A percentile compares a stretch with the other conserved stretches of the same genome.
Evolutionary conservation across 805 yeast species (phyloP).

Genomic region (Lachancea quebecensis): DNA sequence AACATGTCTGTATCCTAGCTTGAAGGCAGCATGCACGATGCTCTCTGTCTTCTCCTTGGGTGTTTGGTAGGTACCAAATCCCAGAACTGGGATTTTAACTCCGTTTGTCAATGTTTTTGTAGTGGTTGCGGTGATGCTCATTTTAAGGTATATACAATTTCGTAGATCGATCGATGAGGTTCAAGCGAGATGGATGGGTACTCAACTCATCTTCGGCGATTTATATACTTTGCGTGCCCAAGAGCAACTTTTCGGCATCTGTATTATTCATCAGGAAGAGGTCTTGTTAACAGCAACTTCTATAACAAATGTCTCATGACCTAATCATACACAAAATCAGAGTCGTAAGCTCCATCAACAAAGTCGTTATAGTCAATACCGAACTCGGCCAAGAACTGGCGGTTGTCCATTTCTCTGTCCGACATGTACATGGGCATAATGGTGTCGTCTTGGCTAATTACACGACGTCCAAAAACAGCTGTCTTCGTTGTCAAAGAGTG

Average conservation of each 20-base stretch:
- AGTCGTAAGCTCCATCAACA: slow-evolving; percentile 6
- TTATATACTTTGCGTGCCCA: too few species aligned
- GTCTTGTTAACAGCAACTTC: too few species aligned
- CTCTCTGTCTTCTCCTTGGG: slow-evolving; percentile 52
- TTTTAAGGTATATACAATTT: background rate
- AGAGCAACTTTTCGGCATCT: too few species aligned
- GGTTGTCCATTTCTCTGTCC: slow-evolving; percentile 7
- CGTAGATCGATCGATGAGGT: background rate
- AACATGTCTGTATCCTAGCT: slow-evolving; percentile 73
- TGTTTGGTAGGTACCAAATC: slow-evolving; percentile 70
- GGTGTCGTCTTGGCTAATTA: slow-evolving; percentile 18
- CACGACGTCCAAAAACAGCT: slow-evolving; percentile 21
- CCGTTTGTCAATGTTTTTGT: slow-evolving; percentile 41
- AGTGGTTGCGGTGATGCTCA: slow-evolving; percentile 4
- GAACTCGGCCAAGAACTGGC: slow-evolving; percentile 15
- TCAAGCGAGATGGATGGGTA: too few species aligned
- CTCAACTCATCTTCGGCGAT: too few species aligned
- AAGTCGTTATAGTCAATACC: slow-evolving; percentile 14
- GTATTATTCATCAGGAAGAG: too few species aligned
- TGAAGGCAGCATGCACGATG: slow-evolving; percentile 69
- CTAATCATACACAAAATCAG: background rate
- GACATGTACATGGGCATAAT: slow-evolving; percentile 20
- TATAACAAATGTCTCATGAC: background rate
- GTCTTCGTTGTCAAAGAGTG: slow-evolving; percentile 20
- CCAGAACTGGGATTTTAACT: slow-evolving; percentile 57